Evolutionary conservation across 83 land plant species (phyloP), one percentile per base, ranked within the genome.

Genomic region (Thuja plicata): DNA sequence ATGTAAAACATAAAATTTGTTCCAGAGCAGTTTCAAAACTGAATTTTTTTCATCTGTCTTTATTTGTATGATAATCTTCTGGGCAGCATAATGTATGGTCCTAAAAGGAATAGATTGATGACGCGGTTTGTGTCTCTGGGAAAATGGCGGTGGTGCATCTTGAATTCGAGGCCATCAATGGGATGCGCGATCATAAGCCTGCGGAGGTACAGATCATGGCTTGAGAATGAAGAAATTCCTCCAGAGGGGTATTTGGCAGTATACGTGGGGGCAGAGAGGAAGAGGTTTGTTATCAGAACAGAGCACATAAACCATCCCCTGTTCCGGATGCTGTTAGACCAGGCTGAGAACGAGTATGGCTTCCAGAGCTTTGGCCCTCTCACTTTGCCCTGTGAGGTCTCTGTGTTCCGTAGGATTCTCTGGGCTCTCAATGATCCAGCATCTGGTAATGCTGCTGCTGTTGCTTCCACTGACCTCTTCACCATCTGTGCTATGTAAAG

Each of bases 191-290:
- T 77, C 19, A 37, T 77, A 5, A 77, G 40, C 38, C 40, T 76
- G 40, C 40, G 37, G 21, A 5, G 40, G 21, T 19, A n/a, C 40
- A 6, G 81, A 15, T 37, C 21, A 15, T 77, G 17, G 41, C 41
- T 3, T 38, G 46, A 40, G 3, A 38, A 41, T 21, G 41, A 78
- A 17, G 27, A 11, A 9, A 16, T 27, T 54, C 90, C 92, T 8
- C 94, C 93, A 0, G 84, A 90, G 40, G 95, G 95, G 1, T 94
- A 92, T 46, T 91, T 92, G 90, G n/a, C 94, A n/a, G 95, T 94
- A 19, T 91, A 89, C 55, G 95, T 94, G 3, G 95, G 95, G 7
- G 87, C 85, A 3, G 89, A 90, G 84, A 89, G 84, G 88, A 89
- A 89, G 74, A 89, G 92, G 57, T 94, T 94, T 52, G 93, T 94